These are phyloP conservation scores for Decorospora gaudefroyi DNA, from an alignment of 2,329 filamentous ascomycete species.

Conservation along the genomic window DNA sequence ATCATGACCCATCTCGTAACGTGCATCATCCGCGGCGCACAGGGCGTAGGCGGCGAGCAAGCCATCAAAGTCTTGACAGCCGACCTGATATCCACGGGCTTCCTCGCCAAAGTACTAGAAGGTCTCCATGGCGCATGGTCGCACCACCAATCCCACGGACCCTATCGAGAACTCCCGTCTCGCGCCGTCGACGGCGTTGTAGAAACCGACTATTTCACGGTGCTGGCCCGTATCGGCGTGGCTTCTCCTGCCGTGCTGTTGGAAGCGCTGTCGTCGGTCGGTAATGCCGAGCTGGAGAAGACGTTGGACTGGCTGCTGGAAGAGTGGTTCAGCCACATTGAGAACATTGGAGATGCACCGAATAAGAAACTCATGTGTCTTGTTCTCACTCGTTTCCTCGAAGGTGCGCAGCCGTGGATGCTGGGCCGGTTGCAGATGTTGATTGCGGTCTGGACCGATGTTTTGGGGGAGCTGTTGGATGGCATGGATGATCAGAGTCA, in stretches of 20 bases:
- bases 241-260: conserved; percentile 72
- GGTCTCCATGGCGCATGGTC: conserved; percentile 49
- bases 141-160: conserved; percentile 80
- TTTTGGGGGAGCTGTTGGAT: conserved; percentile 68
- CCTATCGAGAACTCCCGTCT: conserved; percentile 64
- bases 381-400: conserved; percentile 71
- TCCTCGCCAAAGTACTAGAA: conserved; percentile 59
- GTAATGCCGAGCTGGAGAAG: conserved; percentile 33
- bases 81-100: conserved; percentile 62
- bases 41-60: conserved; percentile 57
- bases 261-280: conserved; percentile 53
- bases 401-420: conserved; percentile 63
- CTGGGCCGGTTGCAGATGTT: conserved; percentile 70
- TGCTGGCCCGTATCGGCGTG: conserved; percentile 78
- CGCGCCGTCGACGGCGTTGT: conserved; percentile 73
- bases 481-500: conserved; percentile 55
- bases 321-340: conserved; percentile 70
- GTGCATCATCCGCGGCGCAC: conserved; percentile 55
- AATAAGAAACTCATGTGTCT: conserved; percentile 74
- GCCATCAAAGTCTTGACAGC: conserved; percentile 56
- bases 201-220: conserved; percentile 82
- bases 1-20: conserved; percentile 54
- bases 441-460: conserved; percentile 74
- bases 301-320: conserved; percentile 56
- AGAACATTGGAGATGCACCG: conserved; percentile 67